These are phyloP conservation scores for Candida corydali DNA, from an alignment of 805 yeast genomes.

Conservation along the genomic window DNA sequence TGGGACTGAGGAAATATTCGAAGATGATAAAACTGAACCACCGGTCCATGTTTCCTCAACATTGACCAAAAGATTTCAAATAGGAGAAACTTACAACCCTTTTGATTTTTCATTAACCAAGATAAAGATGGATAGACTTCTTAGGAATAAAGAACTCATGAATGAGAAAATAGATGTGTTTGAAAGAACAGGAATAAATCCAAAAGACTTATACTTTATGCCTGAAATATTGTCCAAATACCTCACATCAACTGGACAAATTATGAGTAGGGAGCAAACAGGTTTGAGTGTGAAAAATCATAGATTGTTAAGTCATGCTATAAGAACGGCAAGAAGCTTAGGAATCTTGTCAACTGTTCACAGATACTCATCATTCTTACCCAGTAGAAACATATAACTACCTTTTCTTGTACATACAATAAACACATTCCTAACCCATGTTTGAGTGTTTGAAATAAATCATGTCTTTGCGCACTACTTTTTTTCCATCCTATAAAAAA, in stretches of 20 bases:
- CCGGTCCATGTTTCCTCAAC: conserved; percentile 27
- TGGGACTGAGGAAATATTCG: conserved; percentile 18
- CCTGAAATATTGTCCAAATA: conserved; percentile 67
- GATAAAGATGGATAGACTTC: conserved; percentile 45
- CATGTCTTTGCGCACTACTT: neutral
- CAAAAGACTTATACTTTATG: conserved; percentile 65
- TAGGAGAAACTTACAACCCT: conserved; percentile 67
- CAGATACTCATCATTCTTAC: conserved; percentile 48
- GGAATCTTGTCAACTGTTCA: conserved; percentile 80
- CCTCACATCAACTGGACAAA: conserved; percentile 69
- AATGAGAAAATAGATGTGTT: conserved; percentile 29
- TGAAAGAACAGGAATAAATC: conserved; percentile 54
- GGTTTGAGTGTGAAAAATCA: conserved; percentile 68
- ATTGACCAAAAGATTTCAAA: conserved; percentile 45
- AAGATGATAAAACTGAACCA: conserved; percentile 24
- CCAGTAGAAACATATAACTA: conserved; percentile 30
- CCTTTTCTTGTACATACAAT: too few relatives aligned
- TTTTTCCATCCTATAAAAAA: neutral
- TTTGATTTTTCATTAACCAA: conserved; percentile 70
- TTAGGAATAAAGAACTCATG: conserved; percentile 18
- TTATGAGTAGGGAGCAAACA: conserved; percentile 66
- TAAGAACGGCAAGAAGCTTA: conserved; percentile 73
- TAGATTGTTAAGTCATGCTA: conserved; percentile 66
- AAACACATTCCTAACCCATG: too few relatives aligned
- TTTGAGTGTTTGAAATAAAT: neutral